Evolutionary conservation across 768 basidiomycete species (phyloP).

Genomic region (Favolaschia claudopus): DNA sequence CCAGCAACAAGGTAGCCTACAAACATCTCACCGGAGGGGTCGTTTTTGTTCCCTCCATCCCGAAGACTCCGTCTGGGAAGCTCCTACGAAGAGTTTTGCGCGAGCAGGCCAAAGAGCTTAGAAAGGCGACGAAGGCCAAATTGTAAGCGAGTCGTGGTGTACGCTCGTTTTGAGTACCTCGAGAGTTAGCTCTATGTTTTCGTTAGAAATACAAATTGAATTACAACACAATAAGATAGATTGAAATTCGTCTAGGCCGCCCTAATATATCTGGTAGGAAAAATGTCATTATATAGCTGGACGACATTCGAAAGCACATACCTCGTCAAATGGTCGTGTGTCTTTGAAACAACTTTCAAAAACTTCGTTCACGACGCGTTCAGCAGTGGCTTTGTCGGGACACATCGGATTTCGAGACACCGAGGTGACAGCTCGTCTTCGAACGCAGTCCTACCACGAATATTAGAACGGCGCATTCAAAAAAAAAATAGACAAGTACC

Average conservation of each 20-base stretch:
- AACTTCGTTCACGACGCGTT: constrained; percentile 92
- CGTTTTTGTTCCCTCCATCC: constrained; percentile 50
- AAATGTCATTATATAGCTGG: background rate
- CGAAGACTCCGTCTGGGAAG: constrained; percentile 58
- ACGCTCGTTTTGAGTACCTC: background rate
- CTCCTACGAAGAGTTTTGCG: constrained; percentile 45
- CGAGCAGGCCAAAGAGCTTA: constrained; percentile 22
- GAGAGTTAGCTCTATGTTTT: background rate
- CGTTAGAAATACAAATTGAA: constrained; percentile 15
- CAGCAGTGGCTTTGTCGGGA: constrained; percentile 77
- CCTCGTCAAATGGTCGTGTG: constrained; percentile 97
- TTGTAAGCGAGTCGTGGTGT: background rate
- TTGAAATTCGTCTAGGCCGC: background rate
- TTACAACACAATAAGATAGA: background rate
- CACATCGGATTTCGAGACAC: constrained; percentile 85
- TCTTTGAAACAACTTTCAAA: constrained; percentile 97
- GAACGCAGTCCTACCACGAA: constrained; percentile 78
- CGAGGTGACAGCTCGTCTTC: constrained; percentile 84
- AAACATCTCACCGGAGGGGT: constrained; percentile 56
- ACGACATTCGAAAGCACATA: constrained; percentile 36
- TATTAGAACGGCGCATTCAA: constrained; percentile 17
- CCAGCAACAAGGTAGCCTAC: constrained; percentile 47
- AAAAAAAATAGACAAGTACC: constrained; percentile 50
- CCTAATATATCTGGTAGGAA: constrained; percentile 24
- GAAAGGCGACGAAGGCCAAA: constrained; percentile 18